Base-by-base conservation (phyloP, 2,329 filamentous ascomycete genomes). In the Hymenotorrendiella dingleyae region DNA sequence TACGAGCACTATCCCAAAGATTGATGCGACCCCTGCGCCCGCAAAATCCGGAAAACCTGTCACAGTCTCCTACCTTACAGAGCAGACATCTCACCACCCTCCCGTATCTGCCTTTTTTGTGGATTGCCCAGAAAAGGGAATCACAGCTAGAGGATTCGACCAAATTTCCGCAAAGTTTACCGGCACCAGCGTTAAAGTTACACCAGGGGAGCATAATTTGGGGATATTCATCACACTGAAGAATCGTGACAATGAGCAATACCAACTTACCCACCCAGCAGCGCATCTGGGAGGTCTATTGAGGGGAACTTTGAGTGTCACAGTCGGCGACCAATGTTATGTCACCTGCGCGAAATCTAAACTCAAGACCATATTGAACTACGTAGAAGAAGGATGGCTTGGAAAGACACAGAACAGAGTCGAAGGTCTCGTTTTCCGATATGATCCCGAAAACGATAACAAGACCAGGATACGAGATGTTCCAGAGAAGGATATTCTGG, bases 161-260 rank as follows among this genome's bases (percentile, higher is more conserved):
- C 93, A 98, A 69, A 82, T 98, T 57, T 91, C 86, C 54, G 93
- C 93, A 60, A 97, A 96, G 65, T 98, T 98, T 67, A 97, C 93
- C 1, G 93, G 93, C 44, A 96, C 93, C 14, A 91, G 86, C 55
- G 77, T 98, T 64, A 88, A 89, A 61, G 91, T 98, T 27, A 82
- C 84, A 17, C 88, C 93, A 0, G 93, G 93, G 50, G 82, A 90
- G 61, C 88, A 94, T 69, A 98, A 98, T 64, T 73, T 94, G 53
- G 93, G 93, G 52, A 97, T 98, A 56, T 98, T 96, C 67, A 83
- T 98, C 63, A 90, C 80, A 8, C 68, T 97, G 20, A 80, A 88
- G 57, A 83, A 81, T 50, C 76, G 86, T 40, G 80, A 84, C 55
- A 78, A 91, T 59, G 93, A 98, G 68, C 86, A 90, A 49, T 98